These are phyloP conservation scores for Neurospora sp. DNA, from an alignment of 495 filamentous ascomycete genomes.

Conservation along the genomic window DNA sequence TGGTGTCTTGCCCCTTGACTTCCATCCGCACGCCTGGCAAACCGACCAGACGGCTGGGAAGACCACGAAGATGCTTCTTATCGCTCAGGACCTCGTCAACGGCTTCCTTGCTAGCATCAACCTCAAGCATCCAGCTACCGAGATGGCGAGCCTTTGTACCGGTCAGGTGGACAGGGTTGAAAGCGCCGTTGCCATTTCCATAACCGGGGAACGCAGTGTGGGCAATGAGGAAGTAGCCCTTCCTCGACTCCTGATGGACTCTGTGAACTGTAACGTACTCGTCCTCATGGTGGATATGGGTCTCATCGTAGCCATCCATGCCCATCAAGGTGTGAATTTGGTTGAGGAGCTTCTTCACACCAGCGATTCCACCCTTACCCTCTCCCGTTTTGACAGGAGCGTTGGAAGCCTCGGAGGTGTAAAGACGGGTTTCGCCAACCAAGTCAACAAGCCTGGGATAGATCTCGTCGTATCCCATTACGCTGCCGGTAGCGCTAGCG, in stretches of 20 bases:
- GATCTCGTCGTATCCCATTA: constrained; percentile 98
- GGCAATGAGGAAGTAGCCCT: constrained; percentile 88
- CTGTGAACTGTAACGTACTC: constrained; percentile 95
- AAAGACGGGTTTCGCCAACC: constrained; percentile 75
- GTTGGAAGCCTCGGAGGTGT: constrained; percentile 60
- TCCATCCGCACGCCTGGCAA: constrained; percentile 64
- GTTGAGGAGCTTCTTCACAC: constrained; percentile 84
- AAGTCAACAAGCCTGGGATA: constrained; percentile 88
- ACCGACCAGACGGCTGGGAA: constrained; percentile 69
- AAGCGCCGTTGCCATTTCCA: constrained; percentile 63
- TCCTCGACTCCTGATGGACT: constrained; percentile 80
- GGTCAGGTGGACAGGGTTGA: constrained; percentile 64
- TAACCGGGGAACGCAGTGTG: constrained; percentile 91
- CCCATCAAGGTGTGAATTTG: constrained; percentile 91
- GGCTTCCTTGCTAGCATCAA: constrained; percentile 57
- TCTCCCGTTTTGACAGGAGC: constrained; percentile 47
- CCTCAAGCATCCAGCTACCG: constrained; percentile 82
- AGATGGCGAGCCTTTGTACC: constrained; percentile 69
- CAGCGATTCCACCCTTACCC: constrained; percentile 71
- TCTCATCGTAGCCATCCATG: constrained; percentile 85
- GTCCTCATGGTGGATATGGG: constrained; percentile 90
- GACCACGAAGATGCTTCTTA: constrained; percentile 58
- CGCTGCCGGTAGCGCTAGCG: constrained; percentile 82
- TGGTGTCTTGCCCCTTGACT: constrained; percentile 55
- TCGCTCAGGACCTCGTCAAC: constrained; percentile 56